Conservation (phyloP, 768 basidiomycete genomes). For the button mushroom (Agaricus bisporus) region DNA sequence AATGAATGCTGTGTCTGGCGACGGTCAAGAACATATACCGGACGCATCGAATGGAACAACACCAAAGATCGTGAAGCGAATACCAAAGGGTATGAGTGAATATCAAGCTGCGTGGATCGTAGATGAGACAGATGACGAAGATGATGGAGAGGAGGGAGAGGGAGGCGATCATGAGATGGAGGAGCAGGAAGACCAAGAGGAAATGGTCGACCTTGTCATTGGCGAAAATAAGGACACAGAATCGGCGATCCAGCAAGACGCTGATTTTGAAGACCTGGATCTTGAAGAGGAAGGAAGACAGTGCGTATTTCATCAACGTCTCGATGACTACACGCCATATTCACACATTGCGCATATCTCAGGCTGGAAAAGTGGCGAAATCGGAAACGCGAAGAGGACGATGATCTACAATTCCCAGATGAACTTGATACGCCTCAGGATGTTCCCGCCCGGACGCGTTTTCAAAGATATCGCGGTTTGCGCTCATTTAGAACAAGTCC, state of each 20-base stretch:
- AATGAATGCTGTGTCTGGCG: conserved; percentile 44
- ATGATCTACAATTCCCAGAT: conserved; percentile 88
- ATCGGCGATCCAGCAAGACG: conserved; percentile 42
- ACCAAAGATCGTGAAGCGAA: conserved; percentile 69
- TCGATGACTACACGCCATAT: neutral
- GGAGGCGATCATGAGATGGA: conserved; percentile 28
- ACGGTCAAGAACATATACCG: conserved; percentile 38
- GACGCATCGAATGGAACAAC: conserved; percentile 70
- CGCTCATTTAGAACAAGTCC: conserved; percentile 91
- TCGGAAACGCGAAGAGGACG: conserved; percentile 69
- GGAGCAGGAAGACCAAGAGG: conserved; percentile 46
- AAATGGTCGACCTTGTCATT: conserved; percentile 51
- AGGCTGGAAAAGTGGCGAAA: conserved; percentile 68
- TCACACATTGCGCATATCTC: conserved; percentile 2
- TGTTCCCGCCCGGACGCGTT: conserved; percentile 69
- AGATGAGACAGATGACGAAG: conserved; percentile 70
- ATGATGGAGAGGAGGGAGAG: conserved; percentile 27
- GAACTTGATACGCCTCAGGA: conserved; percentile 94
- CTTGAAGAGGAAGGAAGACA: conserved; percentile 82
- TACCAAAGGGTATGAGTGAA: conserved; percentile 94
- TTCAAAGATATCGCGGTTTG: conserved; percentile 89
- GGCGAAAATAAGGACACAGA: conserved; percentile 59
- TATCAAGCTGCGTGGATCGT: conserved; percentile 98
- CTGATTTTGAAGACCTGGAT: conserved; percentile 72
- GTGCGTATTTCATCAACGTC: conserved; percentile 36